Percentiles rank a stretch among this genome's conserved stretches.
Conservation (phyloP, 805 yeast genomes). For the Blastobotrys americana region DNA sequence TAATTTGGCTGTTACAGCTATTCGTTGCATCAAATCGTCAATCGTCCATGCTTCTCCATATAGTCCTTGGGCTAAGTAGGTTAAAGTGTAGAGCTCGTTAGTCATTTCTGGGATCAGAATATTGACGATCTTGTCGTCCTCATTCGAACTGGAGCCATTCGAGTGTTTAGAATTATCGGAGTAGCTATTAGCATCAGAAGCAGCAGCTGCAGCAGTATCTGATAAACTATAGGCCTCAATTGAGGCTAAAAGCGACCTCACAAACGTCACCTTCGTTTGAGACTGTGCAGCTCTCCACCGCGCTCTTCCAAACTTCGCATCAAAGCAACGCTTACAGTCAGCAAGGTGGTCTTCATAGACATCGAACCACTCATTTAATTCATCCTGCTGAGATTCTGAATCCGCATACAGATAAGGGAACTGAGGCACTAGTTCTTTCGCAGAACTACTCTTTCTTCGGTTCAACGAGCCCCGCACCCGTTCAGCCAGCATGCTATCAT, state of each 20-base stretch:
- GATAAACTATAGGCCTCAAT: too few relatives aligned
- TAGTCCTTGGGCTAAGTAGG: constrained; percentile 29
- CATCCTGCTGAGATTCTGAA: constrained; percentile 32
- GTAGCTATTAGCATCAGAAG: background rate
- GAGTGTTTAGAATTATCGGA: background rate
- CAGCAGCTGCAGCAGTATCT: too few relatives aligned
- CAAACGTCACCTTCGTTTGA: constrained; percentile 4
- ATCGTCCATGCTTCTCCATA: constrained; percentile 22
- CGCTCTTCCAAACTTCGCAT: background rate
- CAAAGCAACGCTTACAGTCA: background rate
- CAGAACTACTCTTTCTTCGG: background rate
- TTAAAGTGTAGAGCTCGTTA: constrained; percentile 19
- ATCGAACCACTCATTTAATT: constrained; percentile 43
- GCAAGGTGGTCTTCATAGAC: constrained; percentile 8
- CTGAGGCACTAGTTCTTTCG: constrained; percentile 5
- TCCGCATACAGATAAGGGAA: constrained; percentile 40
- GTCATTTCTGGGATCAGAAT: background rate
- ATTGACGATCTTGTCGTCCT: too few relatives aligned
- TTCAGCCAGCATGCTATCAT: constrained; percentile 15
- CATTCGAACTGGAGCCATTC: background rate
- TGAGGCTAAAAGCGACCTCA: background rate
- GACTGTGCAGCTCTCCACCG: background rate
- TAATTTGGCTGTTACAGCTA: constrained; percentile 22
- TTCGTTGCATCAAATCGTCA: constrained; percentile 21
- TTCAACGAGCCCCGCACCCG: constrained; percentile 11